Evolutionary conservation across 1,139 yeast genomes (phyloP).

Genomic region (Geotrichum aggregatum): DNA sequence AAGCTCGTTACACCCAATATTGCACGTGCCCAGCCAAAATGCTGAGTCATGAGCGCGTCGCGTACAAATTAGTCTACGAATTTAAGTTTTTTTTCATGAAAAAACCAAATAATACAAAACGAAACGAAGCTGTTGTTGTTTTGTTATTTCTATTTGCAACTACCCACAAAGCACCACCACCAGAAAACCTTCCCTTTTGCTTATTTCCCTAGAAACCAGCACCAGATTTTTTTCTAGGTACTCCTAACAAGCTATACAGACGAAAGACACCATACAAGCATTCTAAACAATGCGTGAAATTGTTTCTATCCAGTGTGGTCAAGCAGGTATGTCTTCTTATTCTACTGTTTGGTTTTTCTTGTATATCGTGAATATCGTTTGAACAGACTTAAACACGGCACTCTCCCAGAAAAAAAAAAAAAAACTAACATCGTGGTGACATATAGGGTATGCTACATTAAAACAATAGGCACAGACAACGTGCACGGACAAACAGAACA

Average conservation of each 20-base stretch:
- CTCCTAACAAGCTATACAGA: no score
- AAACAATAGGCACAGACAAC: no score
- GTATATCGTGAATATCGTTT: neutral
- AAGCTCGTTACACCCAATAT: no score
- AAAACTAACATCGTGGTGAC: no score
- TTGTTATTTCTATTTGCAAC: neutral
- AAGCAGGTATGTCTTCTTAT: slow-evolving; percentile 38
- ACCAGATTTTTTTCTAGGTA: neutral
- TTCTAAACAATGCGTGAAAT: slow-evolving; percentile 41
- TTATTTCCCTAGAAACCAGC: neutral
- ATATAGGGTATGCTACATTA: no score
- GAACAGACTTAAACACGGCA: no score
- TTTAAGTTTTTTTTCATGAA: neutral
- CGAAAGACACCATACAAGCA: neutral
- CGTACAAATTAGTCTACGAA: neutral
- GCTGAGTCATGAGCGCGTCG: neutral
- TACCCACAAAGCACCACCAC: neutral
- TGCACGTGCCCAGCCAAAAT: no score
- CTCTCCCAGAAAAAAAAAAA: no score
- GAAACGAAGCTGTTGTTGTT: neutral
- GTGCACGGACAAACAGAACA: no score
- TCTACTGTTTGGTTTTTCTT: neutral
- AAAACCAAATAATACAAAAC: neutral
- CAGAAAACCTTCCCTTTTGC: neutral
- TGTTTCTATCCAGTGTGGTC: slow-evolving; percentile 44